Conservation (phyloP, 208 protist genomes). For the Trypanosoma rangeli region DNA sequence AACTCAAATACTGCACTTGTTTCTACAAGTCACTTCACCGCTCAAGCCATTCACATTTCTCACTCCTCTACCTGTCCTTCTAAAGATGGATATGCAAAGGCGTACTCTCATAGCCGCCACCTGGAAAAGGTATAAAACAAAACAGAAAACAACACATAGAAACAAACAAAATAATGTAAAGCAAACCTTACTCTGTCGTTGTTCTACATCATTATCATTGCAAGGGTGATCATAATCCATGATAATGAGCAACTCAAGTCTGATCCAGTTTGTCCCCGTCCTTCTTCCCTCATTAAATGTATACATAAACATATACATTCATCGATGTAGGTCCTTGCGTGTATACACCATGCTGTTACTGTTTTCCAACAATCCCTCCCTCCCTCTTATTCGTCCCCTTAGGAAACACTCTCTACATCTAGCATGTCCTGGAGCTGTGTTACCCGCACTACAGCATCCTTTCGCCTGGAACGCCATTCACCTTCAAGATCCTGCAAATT, state of each 20-base stretch:
- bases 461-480: slow-evolving; percentile 51
- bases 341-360: background rate
- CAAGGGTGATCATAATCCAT: background rate
- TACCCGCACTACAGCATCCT: slow-evolving; percentile 59
- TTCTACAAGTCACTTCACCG: background rate
- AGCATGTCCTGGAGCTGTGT: slow-evolving; percentile 65
- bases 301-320: background rate
- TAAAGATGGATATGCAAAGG: too few species aligned
- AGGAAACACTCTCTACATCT: slow-evolving; percentile 24
- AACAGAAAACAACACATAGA: background rate
- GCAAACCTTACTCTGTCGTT: background rate
- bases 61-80: background rate
- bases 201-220: background rate
- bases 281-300: background rate
- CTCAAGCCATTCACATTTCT: background rate
- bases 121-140: too few species aligned
- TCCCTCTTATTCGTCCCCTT: background rate
- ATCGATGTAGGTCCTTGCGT: background rate
- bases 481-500: slow-evolving; percentile 65
- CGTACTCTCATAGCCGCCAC: too few species aligned
- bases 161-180: background rate
- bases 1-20: background rate
- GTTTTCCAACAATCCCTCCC: background rate
- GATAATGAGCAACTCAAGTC: background rate
- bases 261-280: background rate